Evolutionary conservation across 2,329 filamentous ascomycete genomes (phyloP), one percentile per base, ranked within the genome.

Genomic region (Trichoderma cornu-damae): DNA sequence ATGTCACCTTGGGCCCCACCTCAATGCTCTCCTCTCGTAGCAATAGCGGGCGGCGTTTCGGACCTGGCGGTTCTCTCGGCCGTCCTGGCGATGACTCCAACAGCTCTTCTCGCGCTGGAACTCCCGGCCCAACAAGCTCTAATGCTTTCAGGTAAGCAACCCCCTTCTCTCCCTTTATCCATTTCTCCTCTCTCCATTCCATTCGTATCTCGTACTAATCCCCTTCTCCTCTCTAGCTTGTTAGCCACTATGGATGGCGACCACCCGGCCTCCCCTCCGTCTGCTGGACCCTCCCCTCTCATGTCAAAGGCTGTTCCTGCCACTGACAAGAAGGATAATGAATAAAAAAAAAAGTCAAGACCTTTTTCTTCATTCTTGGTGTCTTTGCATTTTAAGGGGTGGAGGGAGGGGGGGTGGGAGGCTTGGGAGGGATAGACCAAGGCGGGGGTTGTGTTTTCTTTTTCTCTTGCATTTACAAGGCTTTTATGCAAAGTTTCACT

Each of bases 71-170:
- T 66, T 81, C 87, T 63, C 77, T 92, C 63, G 83, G 83, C 64
- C 85, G 89, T 66, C 82, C 85, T 61, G 86, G 85, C 60, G 91
- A 96, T 67, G 91, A 96, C 66, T 96, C 92, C 61, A 89, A 85
- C 66, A 84, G 87, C 64, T 95, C 90, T 56, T 96, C 92, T 60
- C 86, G 94, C 65, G 95, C 90, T 57, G 90, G 89, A 66, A 97
- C 93, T 48, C 92, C 92, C 56, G 70, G 66, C 58, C 81, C 82
- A 53, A 87, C 84, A 59, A 88, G 88, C 68, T 84, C 86, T 65
- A 99, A 99, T 79, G 87, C 92, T 65, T 99, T 96, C 78, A 93
- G 90, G 92, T 96, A 84, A 80, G 87, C 63, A 9, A 12, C n/a
- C n/a, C n/a, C n/a, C n/a, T n/a, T n/a, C n/a, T n/a, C n/a, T n/a